phyloP scores from a whole-genome alignment of 1,284 basidiomycete genomes.

The Takashimella koratensis region DNA sequence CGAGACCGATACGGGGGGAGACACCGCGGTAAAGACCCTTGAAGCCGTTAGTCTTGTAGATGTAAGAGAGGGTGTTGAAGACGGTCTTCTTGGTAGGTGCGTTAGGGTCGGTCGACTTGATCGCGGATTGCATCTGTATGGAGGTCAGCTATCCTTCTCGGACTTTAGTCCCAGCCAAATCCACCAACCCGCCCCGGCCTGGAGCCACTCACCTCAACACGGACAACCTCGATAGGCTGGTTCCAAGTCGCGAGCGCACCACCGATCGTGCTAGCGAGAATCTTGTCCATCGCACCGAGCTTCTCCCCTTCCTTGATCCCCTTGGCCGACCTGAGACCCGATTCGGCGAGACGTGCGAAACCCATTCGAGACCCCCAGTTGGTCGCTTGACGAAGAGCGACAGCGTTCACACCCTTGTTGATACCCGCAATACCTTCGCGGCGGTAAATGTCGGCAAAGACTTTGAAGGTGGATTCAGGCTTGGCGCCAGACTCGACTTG shows the following conservation, averaged over 20 bases:
- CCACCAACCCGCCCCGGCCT: background rate
- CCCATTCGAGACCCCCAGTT: conserved; percentile 99
- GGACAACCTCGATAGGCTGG: conserved; percentile 83
- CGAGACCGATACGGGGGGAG: conserved; percentile 91
- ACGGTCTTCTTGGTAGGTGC: conserved; percentile 87
- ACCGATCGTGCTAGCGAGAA: conserved; percentile 80
- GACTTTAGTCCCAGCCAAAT: background rate
- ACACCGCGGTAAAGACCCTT: conserved; percentile 97
- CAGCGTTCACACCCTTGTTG: conserved; percentile 99
- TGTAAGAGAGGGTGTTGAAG: conserved; percentile 80
- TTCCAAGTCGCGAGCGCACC: conserved; percentile 99
- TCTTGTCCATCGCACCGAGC: conserved; percentile 77
- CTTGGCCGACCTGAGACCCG: conserved; percentile 67
- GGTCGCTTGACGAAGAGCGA: conserved; percentile 93
- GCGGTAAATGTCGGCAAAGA: conserved; percentile 91
- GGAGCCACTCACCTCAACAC: conserved; percentile 41
- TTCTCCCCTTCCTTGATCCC: conserved; percentile 62
- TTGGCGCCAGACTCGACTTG: conserved; percentile 83
- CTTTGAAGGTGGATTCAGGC: conserved; percentile 88
- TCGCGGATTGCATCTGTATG: conserved; percentile 94
- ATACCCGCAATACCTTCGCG: conserved; percentile 92
- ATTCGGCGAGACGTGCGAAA: conserved; percentile 90
- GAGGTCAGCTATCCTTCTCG: background rate
- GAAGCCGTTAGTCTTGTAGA: conserved; percentile 95
- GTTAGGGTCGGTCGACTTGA: conserved; percentile 69